These are phyloP conservation scores for Ganoderma sinense DNA, from an alignment of 1,284 basidiomycete genomes.

Conservation along the genomic window DNA sequence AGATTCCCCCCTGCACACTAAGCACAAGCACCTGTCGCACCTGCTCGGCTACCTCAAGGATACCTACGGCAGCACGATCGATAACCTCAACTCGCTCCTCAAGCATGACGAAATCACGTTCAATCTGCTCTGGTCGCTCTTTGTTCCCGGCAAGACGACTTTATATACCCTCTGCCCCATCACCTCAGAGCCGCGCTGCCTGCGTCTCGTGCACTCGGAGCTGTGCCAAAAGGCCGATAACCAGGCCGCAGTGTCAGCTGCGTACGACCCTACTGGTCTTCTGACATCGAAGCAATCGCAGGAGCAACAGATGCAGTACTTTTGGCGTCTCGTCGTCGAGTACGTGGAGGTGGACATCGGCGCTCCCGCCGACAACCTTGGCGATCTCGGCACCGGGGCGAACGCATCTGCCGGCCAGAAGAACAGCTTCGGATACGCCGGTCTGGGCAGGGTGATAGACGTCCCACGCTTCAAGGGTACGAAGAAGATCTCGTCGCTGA, in stretches of 20 bases:
- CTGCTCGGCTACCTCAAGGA: constrained; percentile 54
- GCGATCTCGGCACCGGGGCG: constrained; percentile 38
- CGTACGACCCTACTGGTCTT: constrained; percentile 37
- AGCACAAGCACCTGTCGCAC: constrained; percentile 51
- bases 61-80: constrained; percentile 53
- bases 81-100: constrained; percentile 53
- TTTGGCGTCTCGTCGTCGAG: constrained; percentile 41
- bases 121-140: constrained; percentile 62
- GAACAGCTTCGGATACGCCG: constrained; percentile 44
- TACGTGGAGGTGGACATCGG: constrained; percentile 41
- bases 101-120: constrained; percentile 64
- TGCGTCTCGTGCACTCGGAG: constrained; percentile 50
- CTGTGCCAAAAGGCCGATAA: constrained; percentile 40
- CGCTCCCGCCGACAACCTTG: constrained; percentile 37
- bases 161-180: constrained; percentile 60
- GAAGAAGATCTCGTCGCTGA: constrained; percentile 54
- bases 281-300: constrained; percentile 28
- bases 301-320: constrained; percentile 35
- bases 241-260: constrained; percentile 28
- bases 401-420: constrained; percentile 50
- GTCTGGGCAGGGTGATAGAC: constrained; percentile 49
- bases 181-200: constrained; percentile 58
- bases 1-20: constrained; percentile 38
- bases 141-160: constrained; percentile 57
- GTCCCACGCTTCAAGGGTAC: constrained; percentile 52